These are phyloP conservation scores for Ogataea ganodermae DNA, from an alignment of 805 yeast species.

Conservation along the genomic window DNA sequence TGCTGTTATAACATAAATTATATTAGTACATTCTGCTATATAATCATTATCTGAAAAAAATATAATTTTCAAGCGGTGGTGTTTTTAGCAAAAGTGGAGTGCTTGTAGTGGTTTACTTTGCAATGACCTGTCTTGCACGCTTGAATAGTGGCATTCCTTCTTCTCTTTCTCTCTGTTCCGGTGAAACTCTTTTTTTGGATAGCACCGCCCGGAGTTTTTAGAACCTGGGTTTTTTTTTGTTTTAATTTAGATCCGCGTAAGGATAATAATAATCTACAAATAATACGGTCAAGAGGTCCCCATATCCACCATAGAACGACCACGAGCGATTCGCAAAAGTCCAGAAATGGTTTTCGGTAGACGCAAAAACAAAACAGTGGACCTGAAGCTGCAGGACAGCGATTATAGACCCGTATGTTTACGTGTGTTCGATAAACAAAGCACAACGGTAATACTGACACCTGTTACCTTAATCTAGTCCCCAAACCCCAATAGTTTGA, in stretches of 20 bases:
- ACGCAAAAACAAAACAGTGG: slow-evolving; percentile 22
- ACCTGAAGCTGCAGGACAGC: slow-evolving; percentile 23
- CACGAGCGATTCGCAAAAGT: background rate
- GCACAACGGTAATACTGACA: background rate
- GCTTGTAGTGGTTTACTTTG: no score
- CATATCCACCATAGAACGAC: background rate
- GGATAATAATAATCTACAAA: background rate
- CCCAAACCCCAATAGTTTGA: slow-evolving; percentile 24
- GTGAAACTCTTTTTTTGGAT: background rate
- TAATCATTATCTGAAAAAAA: slow-evolving; percentile 15
- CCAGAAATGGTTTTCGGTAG: slow-evolving; percentile 24
- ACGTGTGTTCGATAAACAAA: background rate
- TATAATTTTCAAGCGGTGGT: slow-evolving; percentile 15
- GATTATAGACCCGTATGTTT: slow-evolving; percentile 24
- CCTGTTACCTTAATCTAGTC: slow-evolving; percentile 14
- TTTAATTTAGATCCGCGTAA: slow-evolving; percentile 1
- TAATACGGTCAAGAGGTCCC: no score
- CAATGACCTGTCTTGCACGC: background rate
- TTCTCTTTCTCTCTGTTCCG: background rate
- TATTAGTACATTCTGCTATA: slow-evolving; percentile 12
- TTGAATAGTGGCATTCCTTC: background rate
- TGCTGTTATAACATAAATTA: slow-evolving; percentile 9
- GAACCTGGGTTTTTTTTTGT: background rate
- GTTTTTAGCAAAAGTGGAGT: slow-evolving; percentile 5
- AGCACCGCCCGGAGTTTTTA: slow-evolving; percentile 1